phyloP scores from a whole-genome alignment of 306 rosid species.

The Quercus wislizeni region DNA sequence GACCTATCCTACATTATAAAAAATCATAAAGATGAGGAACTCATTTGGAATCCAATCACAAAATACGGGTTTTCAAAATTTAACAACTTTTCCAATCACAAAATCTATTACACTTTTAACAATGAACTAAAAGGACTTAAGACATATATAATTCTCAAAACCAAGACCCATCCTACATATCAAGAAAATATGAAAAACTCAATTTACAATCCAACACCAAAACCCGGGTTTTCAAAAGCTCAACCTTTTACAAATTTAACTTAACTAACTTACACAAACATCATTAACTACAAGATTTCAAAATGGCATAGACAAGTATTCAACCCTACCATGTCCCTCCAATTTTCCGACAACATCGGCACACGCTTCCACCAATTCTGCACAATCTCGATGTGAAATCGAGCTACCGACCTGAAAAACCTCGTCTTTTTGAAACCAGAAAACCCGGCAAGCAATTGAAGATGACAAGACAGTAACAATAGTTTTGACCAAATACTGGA shows the following conservation, averaged over 20 bases:
- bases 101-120: not conserved
- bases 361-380: constrained; percentile 24
- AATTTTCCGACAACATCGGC: constrained; percentile 25
- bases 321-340: constrained; percentile 25
- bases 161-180: not conserved
- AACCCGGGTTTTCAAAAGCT: not conserved
- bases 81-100: not conserved
- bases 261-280: not conserved
- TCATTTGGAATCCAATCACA: not conserved
- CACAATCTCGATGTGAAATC: constrained; percentile 18
- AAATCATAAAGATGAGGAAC: not conserved
- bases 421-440: constrained; percentile 19
- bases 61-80: not conserved
- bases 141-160: not conserved
- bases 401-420: constrained; percentile 36
- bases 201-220: not conserved
- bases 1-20: not conserved
- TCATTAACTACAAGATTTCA: too few relatives aligned
- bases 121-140: not conserved
- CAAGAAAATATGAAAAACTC: not conserved
- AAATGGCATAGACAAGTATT: too few relatives aligned
- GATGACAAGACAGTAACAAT: constrained; percentile 21
- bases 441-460: constrained; percentile 26
- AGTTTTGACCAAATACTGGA: constrained; percentile 22
- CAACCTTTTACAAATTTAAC: not conserved